Conservation (phyloP, 2,329 filamentous ascomycete species). For the Ophiostoma himal-ulmi region DNA sequence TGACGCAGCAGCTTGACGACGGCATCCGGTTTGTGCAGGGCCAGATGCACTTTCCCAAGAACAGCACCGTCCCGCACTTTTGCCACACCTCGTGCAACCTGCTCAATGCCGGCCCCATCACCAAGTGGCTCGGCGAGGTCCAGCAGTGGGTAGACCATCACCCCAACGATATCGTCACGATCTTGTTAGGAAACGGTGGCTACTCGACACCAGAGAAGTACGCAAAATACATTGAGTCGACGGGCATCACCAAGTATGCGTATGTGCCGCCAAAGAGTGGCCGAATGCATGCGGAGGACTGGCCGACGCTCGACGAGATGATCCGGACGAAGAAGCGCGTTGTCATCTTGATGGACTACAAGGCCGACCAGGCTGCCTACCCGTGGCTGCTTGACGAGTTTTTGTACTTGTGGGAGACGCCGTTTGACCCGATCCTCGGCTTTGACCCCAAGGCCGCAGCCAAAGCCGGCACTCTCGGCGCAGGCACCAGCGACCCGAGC, state of each 20-base stretch:
- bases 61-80: constrained; percentile 53
- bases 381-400: constrained; percentile 88
- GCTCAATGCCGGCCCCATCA: constrained; percentile 72
- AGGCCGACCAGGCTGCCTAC: constrained; percentile 68
- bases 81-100: constrained; percentile 82
- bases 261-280: constrained; percentile 59
- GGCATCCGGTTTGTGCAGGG: constrained; percentile 61
- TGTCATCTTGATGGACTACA: constrained; percentile 79
- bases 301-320: constrained; percentile 76
- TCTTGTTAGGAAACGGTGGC: constrained; percentile 79
- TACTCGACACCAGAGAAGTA: constrained; percentile 61
- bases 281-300: constrained; percentile 60
- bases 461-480: constrained; percentile 12
- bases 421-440: constrained; percentile 58
- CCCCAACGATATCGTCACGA: constrained; percentile 81
- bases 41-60: constrained; percentile 53
- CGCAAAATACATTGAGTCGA: constrained; percentile 60
- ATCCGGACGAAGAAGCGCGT: constrained; percentile 67
- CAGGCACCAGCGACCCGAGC: constrained; percentile 35
- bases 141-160: constrained; percentile 66
- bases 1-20: constrained; percentile 69
- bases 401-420: constrained; percentile 83
- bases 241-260: constrained; percentile 65
- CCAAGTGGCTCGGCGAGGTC: constrained; percentile 64
- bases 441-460: neutral